Percentiles rank a stretch among this genome's conserved stretches.
These are phyloP conservation scores for Mycena haematopus DNA, from an alignment of 768 basidiomycete species.

Conservation along the genomic window DNA sequence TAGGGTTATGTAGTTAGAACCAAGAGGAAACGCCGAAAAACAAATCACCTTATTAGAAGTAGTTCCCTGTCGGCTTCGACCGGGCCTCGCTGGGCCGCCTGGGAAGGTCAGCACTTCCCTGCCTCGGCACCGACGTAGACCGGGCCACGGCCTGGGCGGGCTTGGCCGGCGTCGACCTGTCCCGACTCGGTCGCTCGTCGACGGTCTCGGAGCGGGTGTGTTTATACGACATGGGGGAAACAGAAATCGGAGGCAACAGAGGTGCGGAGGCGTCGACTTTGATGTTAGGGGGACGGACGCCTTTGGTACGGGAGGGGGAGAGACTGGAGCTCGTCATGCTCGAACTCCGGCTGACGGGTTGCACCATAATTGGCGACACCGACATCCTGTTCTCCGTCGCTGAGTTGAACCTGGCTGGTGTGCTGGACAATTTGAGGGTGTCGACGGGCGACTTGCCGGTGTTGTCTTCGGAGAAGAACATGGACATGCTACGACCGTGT, in stretches of 20 bases:
- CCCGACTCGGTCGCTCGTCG: conserved; percentile 6
- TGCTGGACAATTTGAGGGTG: conserved; percentile 28
- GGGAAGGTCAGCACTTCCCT: background rate
- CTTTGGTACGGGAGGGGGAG: background rate
- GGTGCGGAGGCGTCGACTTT: background rate
- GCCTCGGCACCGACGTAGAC: conserved; percentile 14
- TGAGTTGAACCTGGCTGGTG: conserved; percentile 7
- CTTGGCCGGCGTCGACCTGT: background rate
- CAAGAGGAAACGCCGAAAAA: too few species aligned
- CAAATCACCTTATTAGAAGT: conserved; percentile 4
- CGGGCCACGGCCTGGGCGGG: conserved; percentile 8
- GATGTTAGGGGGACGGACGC: background rate
- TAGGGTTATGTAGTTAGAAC: background rate
- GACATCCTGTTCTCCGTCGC: background rate
- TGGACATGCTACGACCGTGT: conserved; percentile 12
- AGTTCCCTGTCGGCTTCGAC: conserved; percentile 16
- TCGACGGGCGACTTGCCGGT: background rate
- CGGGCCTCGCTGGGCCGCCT: conserved; percentile 12
- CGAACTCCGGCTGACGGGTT: conserved; percentile 11
- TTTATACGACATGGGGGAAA: conserved; percentile 2
- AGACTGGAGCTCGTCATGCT: conserved; percentile 1
- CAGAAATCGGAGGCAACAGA: background rate
- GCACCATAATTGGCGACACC: conserved; percentile 5
- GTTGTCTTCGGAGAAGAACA: conserved; percentile 18
- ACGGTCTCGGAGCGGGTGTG: conserved; percentile 10